A percentile compares a stretch with the other conserved stretches of the same genome.
Evolutionary conservation across 257 asterid species (phyloP).

Genomic region (Fraxinus quadrangulata): DNA sequence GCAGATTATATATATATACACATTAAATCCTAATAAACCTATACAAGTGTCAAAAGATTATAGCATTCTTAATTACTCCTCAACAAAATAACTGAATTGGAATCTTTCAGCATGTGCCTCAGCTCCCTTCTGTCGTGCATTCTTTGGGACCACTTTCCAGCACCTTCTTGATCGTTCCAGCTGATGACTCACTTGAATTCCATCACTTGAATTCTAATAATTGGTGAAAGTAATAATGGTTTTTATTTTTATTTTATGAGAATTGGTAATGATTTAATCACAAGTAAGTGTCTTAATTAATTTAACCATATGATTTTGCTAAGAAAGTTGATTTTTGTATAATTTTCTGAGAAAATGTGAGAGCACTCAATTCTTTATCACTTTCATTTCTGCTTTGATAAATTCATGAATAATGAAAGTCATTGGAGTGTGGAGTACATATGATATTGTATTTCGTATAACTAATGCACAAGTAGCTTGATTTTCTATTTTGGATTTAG

Average conservation of each 20-base stretch:
- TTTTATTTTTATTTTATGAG: not conserved
- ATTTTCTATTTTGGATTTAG: slow-evolving; percentile 40
- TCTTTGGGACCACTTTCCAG: no score
- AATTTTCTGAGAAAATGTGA: not conserved
- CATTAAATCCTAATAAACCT: no score
- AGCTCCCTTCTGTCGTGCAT: no score
- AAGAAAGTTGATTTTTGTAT: not conserved
- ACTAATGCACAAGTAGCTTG: not conserved
- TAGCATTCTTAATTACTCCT: no score
- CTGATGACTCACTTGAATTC: no score
- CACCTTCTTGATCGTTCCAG: no score
- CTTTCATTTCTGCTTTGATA: not conserved
- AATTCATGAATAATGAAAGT: slow-evolving; percentile 4
- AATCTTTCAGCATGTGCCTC: no score
- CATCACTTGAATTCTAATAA: no score
- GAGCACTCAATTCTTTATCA: not conserved
- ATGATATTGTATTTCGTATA: no score
- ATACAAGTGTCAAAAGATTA: no score
- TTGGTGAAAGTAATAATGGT: not conserved
- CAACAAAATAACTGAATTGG: no score
- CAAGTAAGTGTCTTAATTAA: not conserved
- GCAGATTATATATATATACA: no score
- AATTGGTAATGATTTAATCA: not conserved
- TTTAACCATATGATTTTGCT: not conserved
- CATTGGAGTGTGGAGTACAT: not conserved